A percentile compares a stretch with the other conserved stretches of the same genome.
These are phyloP conservation scores for Suillus occidentalis DNA, from an alignment of 768 basidiomycete genomes.

Conservation along the genomic window DNA sequence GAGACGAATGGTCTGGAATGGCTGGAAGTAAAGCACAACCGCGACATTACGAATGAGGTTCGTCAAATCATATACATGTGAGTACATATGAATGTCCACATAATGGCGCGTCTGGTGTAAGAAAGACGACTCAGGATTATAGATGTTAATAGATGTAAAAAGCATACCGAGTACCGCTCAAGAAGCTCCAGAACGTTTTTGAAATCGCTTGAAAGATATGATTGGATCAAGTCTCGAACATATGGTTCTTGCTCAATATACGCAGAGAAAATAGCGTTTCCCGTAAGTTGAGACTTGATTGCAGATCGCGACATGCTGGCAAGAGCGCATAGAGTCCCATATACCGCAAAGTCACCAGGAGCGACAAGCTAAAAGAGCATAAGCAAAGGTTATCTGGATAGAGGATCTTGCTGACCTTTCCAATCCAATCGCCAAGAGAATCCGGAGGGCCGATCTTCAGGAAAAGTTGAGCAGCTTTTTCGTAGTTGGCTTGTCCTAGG, in stretches of 20 bases:
- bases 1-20: constrained; percentile 82
- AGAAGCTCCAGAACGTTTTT: constrained; percentile 78
- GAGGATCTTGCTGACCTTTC: constrained; percentile 47
- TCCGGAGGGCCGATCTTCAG: constrained; percentile 64
- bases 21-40: constrained; percentile 86
- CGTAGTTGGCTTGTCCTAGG: constrained; percentile 70
- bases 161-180: constrained; percentile 63
- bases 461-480: constrained; percentile 77
- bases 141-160: neutral
- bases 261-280: constrained; percentile 66
- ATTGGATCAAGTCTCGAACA: constrained; percentile 79
- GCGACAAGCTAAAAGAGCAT: constrained; percentile 59
- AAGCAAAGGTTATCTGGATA: neutral
- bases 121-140: neutral
- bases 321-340: constrained; percentile 81
- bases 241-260: constrained; percentile 89
- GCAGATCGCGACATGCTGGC: constrained; percentile 69
- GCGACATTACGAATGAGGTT: constrained; percentile 74
- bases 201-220: constrained; percentile 87
- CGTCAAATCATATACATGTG: constrained; percentile 66
- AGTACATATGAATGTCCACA: constrained; percentile 73
- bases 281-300: constrained; percentile 67
- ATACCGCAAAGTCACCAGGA: constrained; percentile 83
- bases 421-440: constrained; percentile 76
- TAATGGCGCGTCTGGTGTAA: constrained; percentile 67